phyloP scores from a whole-genome alignment of 805 yeast species.

The Sugiyamaella qingdaonensis region DNA sequence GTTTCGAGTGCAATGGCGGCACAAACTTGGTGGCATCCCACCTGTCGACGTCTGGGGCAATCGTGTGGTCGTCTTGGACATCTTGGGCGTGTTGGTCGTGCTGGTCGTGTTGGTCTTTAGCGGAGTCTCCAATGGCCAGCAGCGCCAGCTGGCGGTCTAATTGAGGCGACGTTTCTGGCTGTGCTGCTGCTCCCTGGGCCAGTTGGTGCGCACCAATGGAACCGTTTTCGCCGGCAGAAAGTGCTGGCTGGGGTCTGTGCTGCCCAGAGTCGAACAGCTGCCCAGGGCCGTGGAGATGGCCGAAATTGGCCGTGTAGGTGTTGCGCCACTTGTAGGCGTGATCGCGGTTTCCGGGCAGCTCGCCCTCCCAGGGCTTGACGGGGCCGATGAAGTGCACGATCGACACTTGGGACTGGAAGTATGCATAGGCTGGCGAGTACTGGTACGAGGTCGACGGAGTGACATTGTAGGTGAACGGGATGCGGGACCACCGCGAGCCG shows the following conservation, averaged over 20 bases:
- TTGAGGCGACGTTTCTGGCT: too few relatives aligned
- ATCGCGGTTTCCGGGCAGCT: conserved; percentile 11
- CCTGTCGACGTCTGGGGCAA: conserved; percentile 20
- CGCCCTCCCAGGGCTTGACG: conserved; percentile 36
- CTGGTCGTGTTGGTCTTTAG: too few relatives aligned
- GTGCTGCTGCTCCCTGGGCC: too few relatives aligned
- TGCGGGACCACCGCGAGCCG: conserved; percentile 49
- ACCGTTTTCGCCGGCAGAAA: too few relatives aligned
- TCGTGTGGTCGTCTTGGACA: conserved; percentile 1
- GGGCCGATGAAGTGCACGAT: conserved; percentile 38
- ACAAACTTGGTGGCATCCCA: conserved; percentile 28
- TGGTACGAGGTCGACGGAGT: conserved; percentile 64
- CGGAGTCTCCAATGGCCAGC: too few relatives aligned
- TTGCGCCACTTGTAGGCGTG: conserved; percentile 20
- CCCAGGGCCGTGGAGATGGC: neutral
- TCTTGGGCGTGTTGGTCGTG: too few relatives aligned
- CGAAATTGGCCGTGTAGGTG: conserved; percentile 3
- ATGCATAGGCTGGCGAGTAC: conserved; percentile 63
- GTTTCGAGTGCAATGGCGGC: conserved; percentile 24
- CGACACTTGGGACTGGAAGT: conserved; percentile 44
- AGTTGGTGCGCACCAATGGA: too few relatives aligned
- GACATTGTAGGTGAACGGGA: conserved; percentile 83
- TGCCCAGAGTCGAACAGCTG: too few relatives aligned
- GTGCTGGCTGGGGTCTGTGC: too few relatives aligned
- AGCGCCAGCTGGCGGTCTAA: too few relatives aligned